Conservation (phyloP, 768 basidiomycete species). For the Tricholoma sp. region DNA sequence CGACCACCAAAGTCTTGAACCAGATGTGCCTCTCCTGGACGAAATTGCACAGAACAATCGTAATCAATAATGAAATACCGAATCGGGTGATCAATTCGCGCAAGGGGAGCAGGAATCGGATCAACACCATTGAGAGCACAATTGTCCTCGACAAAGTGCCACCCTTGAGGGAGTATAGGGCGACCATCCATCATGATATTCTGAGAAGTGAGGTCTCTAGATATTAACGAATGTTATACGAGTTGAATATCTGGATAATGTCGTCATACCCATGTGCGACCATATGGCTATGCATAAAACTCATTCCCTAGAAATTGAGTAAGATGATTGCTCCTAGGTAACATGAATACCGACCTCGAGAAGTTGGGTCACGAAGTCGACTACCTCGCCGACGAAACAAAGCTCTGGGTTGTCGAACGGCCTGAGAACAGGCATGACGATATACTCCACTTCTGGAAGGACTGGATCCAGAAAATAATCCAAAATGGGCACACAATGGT, state of each 20-base stretch:
- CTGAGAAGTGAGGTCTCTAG: slow-evolving; percentile 25
- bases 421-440: slow-evolving; percentile 35
- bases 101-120: slow-evolving; percentile 19
- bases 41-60: slow-evolving; percentile 19
- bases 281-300: slow-evolving; percentile 26
- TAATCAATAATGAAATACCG: slow-evolving; percentile 36
- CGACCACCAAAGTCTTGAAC: slow-evolving; percentile 6
- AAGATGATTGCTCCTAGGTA: background rate
- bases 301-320: slow-evolving; percentile 18
- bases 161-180: slow-evolving; percentile 26
- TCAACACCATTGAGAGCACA: slow-evolving; percentile 27
- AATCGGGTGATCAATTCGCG: slow-evolving; percentile 30
- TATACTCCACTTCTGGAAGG: slow-evolving; percentile 9
- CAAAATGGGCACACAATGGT: background rate
- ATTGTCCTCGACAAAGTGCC: slow-evolving; percentile 28
- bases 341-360: slow-evolving; percentile 4
- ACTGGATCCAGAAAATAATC: slow-evolving; percentile 11
- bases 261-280: slow-evolving; percentile 23
- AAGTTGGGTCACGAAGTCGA: slow-evolving; percentile 28
- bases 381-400: slow-evolving; percentile 20
- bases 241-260: background rate
- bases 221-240: background rate
- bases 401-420: slow-evolving; percentile 31
- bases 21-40: slow-evolving; percentile 13
- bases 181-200: slow-evolving; percentile 36